A percentile compares a stretch with the other conserved stretches of the same genome.
Evolutionary conservation across 2,329 filamentous ascomycete genomes (phyloP).

Genomic region (Triangularia verruculosa): DNA sequence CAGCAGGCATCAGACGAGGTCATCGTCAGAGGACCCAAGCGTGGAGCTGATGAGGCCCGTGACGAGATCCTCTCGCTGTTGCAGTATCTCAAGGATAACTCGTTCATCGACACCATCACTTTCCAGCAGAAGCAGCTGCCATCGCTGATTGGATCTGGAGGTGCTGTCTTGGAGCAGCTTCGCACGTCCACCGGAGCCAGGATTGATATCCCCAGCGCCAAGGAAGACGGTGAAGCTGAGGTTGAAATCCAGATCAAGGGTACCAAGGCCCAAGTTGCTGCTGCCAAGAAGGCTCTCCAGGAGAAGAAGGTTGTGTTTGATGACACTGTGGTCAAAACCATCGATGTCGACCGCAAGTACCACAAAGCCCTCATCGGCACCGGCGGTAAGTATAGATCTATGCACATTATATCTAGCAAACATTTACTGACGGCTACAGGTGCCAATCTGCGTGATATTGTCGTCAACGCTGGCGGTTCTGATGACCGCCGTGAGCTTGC

Average conservation of each 20-base stretch:
- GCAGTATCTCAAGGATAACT: slow-evolving; percentile 88
- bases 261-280: slow-evolving; percentile 84
- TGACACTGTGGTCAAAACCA: slow-evolving; percentile 76
- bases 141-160: slow-evolving; percentile 88
- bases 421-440: slow-evolving; percentile 54
- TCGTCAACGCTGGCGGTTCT: slow-evolving; percentile 83
- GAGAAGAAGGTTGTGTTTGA: slow-evolving; percentile 86
- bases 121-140: slow-evolving; percentile 91
- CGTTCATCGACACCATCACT: slow-evolving; percentile 71
- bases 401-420: not conserved
- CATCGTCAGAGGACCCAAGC: slow-evolving; percentile 84
- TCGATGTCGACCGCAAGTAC: slow-evolving; percentile 92
- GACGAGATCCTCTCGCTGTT: slow-evolving; percentile 87
- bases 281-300: slow-evolving; percentile 85
- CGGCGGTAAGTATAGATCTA: slow-evolving; percentile 65
- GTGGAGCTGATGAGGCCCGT: slow-evolving; percentile 85
- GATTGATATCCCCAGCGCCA: slow-evolving; percentile 84
- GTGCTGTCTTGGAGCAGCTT: slow-evolving; percentile 85
- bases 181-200: slow-evolving; percentile 80
- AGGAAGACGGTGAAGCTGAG: slow-evolving; percentile 65
- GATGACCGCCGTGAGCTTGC: slow-evolving; percentile 80
- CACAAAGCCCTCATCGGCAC: slow-evolving; percentile 87
- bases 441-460: slow-evolving; percentile 79
- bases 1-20: slow-evolving; percentile 86
- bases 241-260: slow-evolving; percentile 92